Evolutionary conservation across 2,329 filamentous ascomycete genomes (phyloP).

Genomic region (Ramularia collo-cygni): DNA sequence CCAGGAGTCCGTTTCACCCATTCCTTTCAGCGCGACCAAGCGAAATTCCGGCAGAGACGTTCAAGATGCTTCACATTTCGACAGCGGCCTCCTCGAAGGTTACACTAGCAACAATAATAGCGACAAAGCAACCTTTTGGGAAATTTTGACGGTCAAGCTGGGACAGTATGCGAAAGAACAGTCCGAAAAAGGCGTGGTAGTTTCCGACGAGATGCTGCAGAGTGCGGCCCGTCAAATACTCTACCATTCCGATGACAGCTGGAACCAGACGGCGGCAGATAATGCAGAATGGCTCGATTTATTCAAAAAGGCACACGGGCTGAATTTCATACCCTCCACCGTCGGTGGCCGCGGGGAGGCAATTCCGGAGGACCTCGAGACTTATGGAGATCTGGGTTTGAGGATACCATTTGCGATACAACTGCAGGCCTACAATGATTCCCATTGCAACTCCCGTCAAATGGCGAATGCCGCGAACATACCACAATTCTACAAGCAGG

Average conservation of each 20-base stretch:
- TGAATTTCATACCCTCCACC: constrained; percentile 30
- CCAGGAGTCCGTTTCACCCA: constrained; percentile 39
- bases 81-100: neutral
- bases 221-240: constrained; percentile 40
- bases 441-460: constrained; percentile 10
- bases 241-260: constrained; percentile 44
- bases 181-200: constrained; percentile 31
- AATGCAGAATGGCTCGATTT: constrained; percentile 42
- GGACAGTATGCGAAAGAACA: constrained; percentile 39
- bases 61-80: constrained; percentile 1
- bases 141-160: constrained; percentile 42
- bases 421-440: constrained; percentile 25
- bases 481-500: constrained; percentile 12
- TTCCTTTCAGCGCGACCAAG: constrained; percentile 42
- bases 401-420: constrained; percentile 30
- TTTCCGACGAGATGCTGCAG: constrained; percentile 47
- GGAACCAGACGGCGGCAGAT: constrained; percentile 35
- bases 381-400: constrained; percentile 31
- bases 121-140: constrained; percentile 40
- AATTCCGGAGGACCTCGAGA: constrained; percentile 30
- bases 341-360: constrained; percentile 27
- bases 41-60: constrained; percentile 17
- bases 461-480: constrained; percentile 9
- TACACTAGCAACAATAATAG: neutral
- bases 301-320: constrained; percentile 44